Evolutionary conservation across 805 yeast genomes (phyloP).

Genomic region (Saccharomycopsis malanga): DNA sequence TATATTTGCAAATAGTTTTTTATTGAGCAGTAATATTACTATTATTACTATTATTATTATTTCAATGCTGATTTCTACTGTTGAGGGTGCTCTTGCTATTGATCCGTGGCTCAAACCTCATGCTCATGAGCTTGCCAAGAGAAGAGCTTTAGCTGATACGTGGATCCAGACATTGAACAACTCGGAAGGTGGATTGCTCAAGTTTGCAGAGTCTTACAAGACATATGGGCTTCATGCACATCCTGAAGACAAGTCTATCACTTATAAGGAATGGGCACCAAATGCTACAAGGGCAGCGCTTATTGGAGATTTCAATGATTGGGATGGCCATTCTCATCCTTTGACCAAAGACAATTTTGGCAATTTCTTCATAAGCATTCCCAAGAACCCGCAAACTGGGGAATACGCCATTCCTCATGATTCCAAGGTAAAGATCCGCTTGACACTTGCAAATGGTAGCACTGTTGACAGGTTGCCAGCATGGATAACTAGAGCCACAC

Average conservation of each 20-base stretch:
- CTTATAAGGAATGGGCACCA: constrained; percentile 84
- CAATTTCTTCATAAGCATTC: constrained; percentile 52
- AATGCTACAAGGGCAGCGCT: constrained; percentile 67
- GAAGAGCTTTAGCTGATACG: constrained; percentile 58
- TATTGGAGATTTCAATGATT: constrained; percentile 88
- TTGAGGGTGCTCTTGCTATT: constrained; percentile 33
- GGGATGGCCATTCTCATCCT: constrained; percentile 56
- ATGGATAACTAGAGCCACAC: constrained; percentile 80
- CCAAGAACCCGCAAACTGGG: constrained; percentile 36
- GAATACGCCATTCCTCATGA: constrained; percentile 71
- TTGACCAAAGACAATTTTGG: constrained; percentile 64
- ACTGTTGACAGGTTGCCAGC: constrained; percentile 79
- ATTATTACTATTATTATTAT: too few species aligned
- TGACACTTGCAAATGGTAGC: constrained; percentile 52
- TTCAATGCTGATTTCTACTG: too few species aligned
- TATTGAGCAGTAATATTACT: too few species aligned
- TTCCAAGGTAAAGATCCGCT: constrained; percentile 63
- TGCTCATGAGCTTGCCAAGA: constrained; percentile 55
- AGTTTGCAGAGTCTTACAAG: constrained; percentile 72
- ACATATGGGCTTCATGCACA: constrained; percentile 70
- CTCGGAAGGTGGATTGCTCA: constrained; percentile 56
- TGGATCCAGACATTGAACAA: constrained; percentile 52
- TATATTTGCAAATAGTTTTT: too few species aligned
- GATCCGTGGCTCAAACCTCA: constrained; percentile 89
- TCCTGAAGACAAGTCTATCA: constrained; percentile 42